phyloP scores from a whole-genome alignment of 352 stramenopile genomes.

The Globisporangium cederbergense region DNA sequence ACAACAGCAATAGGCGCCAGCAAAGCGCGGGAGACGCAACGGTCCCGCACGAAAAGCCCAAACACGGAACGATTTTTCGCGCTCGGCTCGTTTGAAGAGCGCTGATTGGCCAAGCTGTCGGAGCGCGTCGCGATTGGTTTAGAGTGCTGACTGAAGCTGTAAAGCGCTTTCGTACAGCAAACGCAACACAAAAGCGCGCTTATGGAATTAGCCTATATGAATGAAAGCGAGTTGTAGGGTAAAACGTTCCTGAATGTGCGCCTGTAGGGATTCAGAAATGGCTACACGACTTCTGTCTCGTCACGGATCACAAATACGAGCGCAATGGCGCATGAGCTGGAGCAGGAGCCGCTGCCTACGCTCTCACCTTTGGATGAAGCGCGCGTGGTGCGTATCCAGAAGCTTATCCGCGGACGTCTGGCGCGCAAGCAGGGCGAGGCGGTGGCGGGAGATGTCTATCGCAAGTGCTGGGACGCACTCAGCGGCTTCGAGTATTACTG shows the following conservation, averaged over 20 bases:
- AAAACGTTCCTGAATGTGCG: background rate
- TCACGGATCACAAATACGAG: background rate
- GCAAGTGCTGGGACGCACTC: constrained; percentile 44
- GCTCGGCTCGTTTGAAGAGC: background rate
- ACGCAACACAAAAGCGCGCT: background rate
- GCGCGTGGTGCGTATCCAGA: constrained; percentile 34
- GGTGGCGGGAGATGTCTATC: constrained; percentile 31
- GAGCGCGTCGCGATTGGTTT: background rate
- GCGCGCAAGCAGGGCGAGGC: constrained; percentile 26
- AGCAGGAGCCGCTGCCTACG: background rate
- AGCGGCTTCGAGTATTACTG: constrained; percentile 47
- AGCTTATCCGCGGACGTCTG: constrained; percentile 27
- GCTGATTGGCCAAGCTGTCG: background rate
- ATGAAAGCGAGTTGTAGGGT: no score
- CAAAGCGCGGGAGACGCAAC: background rate
- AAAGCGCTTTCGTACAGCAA: background rate
- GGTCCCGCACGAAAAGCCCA: background rate
- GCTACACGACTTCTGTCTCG: background rate
- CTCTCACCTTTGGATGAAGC: constrained; percentile 5
- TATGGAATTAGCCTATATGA: background rate
- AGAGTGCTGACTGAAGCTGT: background rate
- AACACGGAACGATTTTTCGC: background rate
- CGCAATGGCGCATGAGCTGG: background rate
- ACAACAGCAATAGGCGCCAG: no score
- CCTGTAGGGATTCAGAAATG: background rate